Evolutionary conservation across 2,329 filamentous ascomycete genomes (phyloP).

Genomic region (Tolypocladium cylindrosporum): DNA sequence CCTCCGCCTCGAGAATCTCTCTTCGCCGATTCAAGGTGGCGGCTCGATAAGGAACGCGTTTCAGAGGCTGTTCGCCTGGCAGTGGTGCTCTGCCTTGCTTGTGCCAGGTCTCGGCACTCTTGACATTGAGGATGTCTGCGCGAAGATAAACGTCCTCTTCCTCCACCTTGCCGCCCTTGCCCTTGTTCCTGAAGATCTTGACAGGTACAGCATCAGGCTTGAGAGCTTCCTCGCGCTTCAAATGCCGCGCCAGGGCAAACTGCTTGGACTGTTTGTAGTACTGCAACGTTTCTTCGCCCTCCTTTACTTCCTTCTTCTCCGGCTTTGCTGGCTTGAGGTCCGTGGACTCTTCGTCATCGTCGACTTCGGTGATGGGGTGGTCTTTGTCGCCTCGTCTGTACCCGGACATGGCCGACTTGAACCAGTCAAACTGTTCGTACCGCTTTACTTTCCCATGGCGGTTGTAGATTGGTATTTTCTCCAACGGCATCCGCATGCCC

Average conservation of each 20-base stretch:
- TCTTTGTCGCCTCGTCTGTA: conserved; percentile 47
- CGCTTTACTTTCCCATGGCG: conserved; percentile 66
- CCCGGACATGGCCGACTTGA: conserved; percentile 65
- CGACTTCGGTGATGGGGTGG: conserved; percentile 54
- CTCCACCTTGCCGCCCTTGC: conserved; percentile 62
- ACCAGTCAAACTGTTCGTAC: conserved; percentile 81
- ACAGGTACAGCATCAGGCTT: conserved; percentile 57
- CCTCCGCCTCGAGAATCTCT: conserved; percentile 79
- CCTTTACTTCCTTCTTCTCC: conserved; percentile 62
- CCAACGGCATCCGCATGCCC: conserved; percentile 64
- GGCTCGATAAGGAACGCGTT: conserved; percentile 80
- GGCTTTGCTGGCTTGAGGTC: conserved; percentile 66
- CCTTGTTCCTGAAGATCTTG: conserved; percentile 63
- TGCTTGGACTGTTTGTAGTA: conserved; percentile 82
- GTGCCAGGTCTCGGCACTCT: conserved; percentile 94
- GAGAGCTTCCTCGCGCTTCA: conserved; percentile 87
- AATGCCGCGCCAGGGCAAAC: conserved; percentile 74
- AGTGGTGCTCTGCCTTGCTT: conserved; percentile 80
- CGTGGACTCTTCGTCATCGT: conserved; percentile 68
- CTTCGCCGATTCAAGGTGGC: conserved; percentile 80
- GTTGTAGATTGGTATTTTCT: conserved; percentile 74
- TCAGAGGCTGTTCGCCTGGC: conserved; percentile 63
- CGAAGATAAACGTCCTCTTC: conserved; percentile 75
- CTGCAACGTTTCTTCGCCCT: conserved; percentile 73
- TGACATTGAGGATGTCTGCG: conserved; percentile 72